A percentile compares a stretch with the other conserved stretches of the same genome.
These are phyloP conservation scores for Coelastrella sp. DNA, from an alignment of 139 green algal species.

Conservation along the genomic window DNA sequence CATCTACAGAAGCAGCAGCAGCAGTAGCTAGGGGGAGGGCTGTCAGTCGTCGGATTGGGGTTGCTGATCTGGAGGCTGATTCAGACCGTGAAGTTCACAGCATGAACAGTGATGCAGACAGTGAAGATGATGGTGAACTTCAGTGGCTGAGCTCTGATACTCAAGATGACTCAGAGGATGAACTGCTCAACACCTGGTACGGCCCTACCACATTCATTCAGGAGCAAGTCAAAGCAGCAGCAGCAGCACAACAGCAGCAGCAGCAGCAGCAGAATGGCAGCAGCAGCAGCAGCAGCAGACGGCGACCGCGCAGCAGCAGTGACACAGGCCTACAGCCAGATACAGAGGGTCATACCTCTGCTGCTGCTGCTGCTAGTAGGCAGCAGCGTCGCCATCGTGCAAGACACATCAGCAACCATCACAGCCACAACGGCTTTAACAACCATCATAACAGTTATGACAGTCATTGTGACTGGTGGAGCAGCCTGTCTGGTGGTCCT, in stretches of 20 bases:
- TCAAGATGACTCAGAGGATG: not conserved
- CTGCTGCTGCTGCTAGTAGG: not conserved
- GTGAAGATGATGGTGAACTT: constrained; percentile 16
- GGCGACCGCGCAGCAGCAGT: constrained; percentile 20
- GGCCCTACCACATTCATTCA: not conserved
- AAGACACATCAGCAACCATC: not conserved
- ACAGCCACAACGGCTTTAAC: not conserved
- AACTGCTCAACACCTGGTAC: constrained; percentile 29
- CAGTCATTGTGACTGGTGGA: constrained; percentile 14
- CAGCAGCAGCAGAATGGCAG: constrained; percentile 11
- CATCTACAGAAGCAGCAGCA: constrained; percentile 1
- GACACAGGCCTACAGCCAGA: not conserved
- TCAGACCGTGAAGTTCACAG: not conserved
- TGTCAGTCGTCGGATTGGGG: not conserved
- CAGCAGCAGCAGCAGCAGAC: constrained; percentile 15
- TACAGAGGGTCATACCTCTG: not conserved
- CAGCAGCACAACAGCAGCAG: constrained; percentile 22
- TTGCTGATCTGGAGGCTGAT: not conserved
- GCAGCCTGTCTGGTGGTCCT: constrained; percentile 39
- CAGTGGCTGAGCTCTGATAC: not conserved
- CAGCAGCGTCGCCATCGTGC: not conserved
- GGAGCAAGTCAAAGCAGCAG: constrained; percentile 22
- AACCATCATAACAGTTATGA: constrained; percentile 1
- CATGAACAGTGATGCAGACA: not conserved
- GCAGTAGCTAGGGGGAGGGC: not conserved